Conservation (phyloP, 495 filamentous ascomycete genomes). For the Aspergillus panamensis region DNA sequence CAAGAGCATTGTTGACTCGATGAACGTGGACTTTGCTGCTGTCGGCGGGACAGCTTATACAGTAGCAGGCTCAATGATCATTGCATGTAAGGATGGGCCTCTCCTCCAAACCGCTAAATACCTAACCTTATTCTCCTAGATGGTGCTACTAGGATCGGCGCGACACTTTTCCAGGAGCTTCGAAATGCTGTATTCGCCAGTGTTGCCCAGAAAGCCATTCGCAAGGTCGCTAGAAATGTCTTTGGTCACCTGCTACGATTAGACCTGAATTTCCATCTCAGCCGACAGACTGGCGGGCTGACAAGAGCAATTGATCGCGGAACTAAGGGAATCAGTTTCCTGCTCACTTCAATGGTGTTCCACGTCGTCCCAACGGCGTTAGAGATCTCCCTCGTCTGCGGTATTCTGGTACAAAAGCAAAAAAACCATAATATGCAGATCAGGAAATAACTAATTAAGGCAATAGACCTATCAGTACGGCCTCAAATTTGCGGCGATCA, state of each 20-base stretch:
- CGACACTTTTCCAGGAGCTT: conserved; percentile 83
- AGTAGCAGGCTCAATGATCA: conserved; percentile 84
- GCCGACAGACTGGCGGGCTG: conserved; percentile 88
- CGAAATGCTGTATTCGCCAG: conserved; percentile 95
- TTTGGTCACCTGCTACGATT: conserved; percentile 86
- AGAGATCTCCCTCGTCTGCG: conserved; percentile 93
- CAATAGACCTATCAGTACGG: conserved; percentile 90
- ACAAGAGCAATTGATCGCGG: conserved; percentile 94
- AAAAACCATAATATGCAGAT: neutral
- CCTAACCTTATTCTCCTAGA: conserved; percentile 47
- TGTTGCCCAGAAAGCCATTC: conserved; percentile 94
- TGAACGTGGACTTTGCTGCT: conserved; percentile 89
- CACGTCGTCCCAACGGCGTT: conserved; percentile 91
- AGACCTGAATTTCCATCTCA: conserved; percentile 90
- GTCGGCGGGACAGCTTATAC: conserved; percentile 83
- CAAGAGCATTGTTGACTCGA: conserved; percentile 92
- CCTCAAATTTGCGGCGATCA: conserved; percentile 85
- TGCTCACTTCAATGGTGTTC: conserved; percentile 97
- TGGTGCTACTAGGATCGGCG: conserved; percentile 80
- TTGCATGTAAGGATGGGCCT: conserved; percentile 59
- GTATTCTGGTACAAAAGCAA: conserved; percentile 64
- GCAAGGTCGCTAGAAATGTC: conserved; percentile 83
- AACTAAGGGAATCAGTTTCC: conserved; percentile 96
- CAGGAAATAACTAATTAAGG: conserved; percentile 15
- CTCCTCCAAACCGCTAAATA: neutral